A percentile compares a stretch with the other conserved stretches of the same genome.
These are phyloP conservation scores for Citrullus amarus DNA, from an alignment of 306 rosid species.

Conservation along the genomic window DNA sequence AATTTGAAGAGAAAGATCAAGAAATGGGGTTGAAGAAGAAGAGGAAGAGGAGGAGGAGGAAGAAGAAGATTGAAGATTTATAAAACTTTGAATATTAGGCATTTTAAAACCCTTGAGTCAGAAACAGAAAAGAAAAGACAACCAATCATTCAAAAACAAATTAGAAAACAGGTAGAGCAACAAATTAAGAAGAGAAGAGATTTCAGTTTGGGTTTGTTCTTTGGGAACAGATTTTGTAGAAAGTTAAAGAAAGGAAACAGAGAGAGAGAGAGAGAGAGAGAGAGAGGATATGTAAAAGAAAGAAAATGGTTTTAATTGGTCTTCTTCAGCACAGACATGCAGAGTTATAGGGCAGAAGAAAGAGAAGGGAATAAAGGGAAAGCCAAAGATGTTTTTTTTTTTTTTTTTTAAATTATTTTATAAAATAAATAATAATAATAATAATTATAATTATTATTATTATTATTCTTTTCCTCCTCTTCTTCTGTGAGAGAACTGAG, in stretches of 20 bases:
- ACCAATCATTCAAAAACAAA: background rate
- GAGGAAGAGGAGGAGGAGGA: background rate
- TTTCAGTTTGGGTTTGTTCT: background rate
- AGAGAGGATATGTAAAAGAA: background rate
- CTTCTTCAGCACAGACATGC: background rate
- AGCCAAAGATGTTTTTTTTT: background rate
- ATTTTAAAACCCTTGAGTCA: background rate
- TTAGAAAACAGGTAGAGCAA: background rate
- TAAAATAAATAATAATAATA: too few species aligned
- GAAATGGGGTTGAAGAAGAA: background rate
- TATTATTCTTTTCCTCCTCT: too few species aligned
- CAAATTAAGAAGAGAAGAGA: background rate
- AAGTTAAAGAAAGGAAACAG: background rate
- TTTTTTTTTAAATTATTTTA: too few species aligned
- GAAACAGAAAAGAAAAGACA: background rate
- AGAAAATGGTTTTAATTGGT: background rate
- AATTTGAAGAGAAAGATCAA: conserved; percentile 3
- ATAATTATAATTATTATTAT: too few species aligned
- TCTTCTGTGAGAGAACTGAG: too few species aligned
- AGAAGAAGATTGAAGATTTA: background rate
- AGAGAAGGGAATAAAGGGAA: background rate
- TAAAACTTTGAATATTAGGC: background rate
- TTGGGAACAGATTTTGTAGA: background rate
- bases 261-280: background rate
- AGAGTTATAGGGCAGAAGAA: background rate